Evolutionary conservation across 2,329 filamentous ascomycete genomes (phyloP).

Genomic region (Venturiaceae sp.): DNA sequence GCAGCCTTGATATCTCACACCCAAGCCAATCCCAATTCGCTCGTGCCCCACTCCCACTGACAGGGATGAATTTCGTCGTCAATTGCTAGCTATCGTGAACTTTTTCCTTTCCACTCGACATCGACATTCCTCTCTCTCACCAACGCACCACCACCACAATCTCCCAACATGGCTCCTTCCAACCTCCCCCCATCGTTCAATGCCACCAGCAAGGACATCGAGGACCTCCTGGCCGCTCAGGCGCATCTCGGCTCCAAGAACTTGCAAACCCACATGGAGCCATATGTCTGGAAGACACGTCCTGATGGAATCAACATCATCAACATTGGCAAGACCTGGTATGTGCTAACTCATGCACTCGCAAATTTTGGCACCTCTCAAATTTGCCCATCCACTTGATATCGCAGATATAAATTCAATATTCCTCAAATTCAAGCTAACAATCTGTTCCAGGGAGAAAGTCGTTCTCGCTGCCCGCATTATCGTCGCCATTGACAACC

Average conservation of each 20-base stretch:
- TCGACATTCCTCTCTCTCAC: not conserved
- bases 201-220: constrained; percentile 95
- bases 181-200: constrained; percentile 95
- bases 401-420: not conserved
- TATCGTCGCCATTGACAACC: constrained; percentile 99
- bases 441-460: constrained; percentile 60
- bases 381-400: too few relatives aligned
- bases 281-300: constrained; percentile 99
- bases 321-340: constrained; percentile 99
- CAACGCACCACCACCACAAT: not conserved
- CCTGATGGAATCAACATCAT: constrained; percentile 97
- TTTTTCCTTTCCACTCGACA: not conserved
- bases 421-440: not conserved
- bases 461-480: constrained; percentile 97
- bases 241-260: constrained; percentile 98
- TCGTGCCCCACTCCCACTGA: too few relatives aligned
- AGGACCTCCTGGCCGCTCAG: constrained; percentile 97
- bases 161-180: constrained; percentile 76
- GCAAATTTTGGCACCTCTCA: not conserved
- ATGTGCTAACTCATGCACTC: constrained; percentile 31
- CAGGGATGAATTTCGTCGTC: too few relatives aligned
- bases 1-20: too few relatives aligned
- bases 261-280: constrained; percentile 98
- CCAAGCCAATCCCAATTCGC: too few relatives aligned
- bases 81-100: not conserved